These are phyloP conservation scores for Penicillium bovifimosum DNA, from an alignment of 495 filamentous ascomycete genomes.

Conservation along the genomic window DNA sequence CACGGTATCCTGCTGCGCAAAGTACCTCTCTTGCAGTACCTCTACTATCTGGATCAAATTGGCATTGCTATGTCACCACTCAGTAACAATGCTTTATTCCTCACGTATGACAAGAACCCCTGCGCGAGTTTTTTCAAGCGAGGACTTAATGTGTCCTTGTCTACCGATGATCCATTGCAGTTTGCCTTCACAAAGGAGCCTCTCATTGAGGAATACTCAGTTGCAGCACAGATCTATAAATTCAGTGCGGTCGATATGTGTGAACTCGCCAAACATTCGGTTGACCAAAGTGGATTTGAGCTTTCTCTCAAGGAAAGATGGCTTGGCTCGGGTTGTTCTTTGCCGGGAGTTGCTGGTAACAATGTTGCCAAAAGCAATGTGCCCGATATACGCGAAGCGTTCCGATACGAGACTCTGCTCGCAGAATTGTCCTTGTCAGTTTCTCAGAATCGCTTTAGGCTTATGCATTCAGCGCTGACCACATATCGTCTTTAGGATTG, in stretches of 20 bases:
- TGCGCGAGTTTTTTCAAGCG: conserved; percentile 92
- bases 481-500: conserved; percentile 18
- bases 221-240: conserved; percentile 98
- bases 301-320: conserved; percentile 80
- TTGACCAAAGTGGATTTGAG: conserved; percentile 92
- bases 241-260: conserved; percentile 98
- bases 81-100: conserved; percentile 94
- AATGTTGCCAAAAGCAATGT: conserved; percentile 94
- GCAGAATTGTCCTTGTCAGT: conserved; percentile 79
- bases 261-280: conserved; percentile 92
- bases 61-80: conserved; percentile 98
- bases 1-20: conserved; percentile 91
- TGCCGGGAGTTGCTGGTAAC: conserved; percentile 75
- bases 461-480: background rate
- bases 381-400: conserved; percentile 84
- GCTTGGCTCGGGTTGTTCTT: conserved; percentile 70
- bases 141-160: conserved; percentile 90
- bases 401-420: conserved; percentile 73
- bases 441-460: background rate
- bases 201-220: conserved; percentile 94
- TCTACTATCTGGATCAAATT: conserved; percentile 97
- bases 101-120: conserved; percentile 95
- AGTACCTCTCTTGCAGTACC: conserved; percentile 89
- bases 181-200: conserved; percentile 99
- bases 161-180: conserved; percentile 94